Evolutionary conservation across 2,329 filamentous ascomycete species (phyloP), one percentile per base, ranked within the genome.

Genomic region (Sclerotinia sclerotiorum): DNA sequence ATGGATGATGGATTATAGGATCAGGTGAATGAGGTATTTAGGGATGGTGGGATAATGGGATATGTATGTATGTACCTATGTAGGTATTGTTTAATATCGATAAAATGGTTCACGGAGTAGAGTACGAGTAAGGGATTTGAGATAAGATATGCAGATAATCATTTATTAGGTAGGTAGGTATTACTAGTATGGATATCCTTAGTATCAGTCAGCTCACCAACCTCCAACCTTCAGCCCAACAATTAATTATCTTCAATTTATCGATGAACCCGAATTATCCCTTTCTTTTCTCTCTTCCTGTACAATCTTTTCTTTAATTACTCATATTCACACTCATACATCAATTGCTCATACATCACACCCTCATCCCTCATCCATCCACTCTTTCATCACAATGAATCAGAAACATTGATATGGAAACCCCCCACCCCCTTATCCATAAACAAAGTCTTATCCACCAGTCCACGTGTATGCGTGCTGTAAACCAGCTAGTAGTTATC

Each of bases 381-480:
- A 8, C 21, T 55, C 52, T 35, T 24, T 42, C 55, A 27, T 42
- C 32, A 4, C 55, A 8, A 15, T 57, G 54, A 42, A 57, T 57
- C 35, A 10, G 55, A 58, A 35, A 44, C 55, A 58, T 44, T 44
- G 55, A 19, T 44, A 58, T 58, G 35, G 13, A 44, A 58, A 42
- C 55, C 35, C 55, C 35, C 55, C 55, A 58, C 55, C 27, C 44
- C n/a, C 55, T 58, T 58, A 44, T 58, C 55, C 35, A 24, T 39
- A 39, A 39, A 57, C 52, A 35, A 55, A 56, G 54, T 42, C 55
- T 57, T 57, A 57, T 57, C 55, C 32, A 57, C 55, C 55, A 15
- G 55, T 58, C 55, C 55, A 58, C 55, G 55, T 58, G 55, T 58
- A 58, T 27, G 55, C 55, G 35, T 57, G 55, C 15, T 57, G 55